Evolutionary conservation across 306 rosid genomes (phyloP), one percentile per base, ranked within the genome.

Genomic region (Heteromeles arbutifolia): DNA sequence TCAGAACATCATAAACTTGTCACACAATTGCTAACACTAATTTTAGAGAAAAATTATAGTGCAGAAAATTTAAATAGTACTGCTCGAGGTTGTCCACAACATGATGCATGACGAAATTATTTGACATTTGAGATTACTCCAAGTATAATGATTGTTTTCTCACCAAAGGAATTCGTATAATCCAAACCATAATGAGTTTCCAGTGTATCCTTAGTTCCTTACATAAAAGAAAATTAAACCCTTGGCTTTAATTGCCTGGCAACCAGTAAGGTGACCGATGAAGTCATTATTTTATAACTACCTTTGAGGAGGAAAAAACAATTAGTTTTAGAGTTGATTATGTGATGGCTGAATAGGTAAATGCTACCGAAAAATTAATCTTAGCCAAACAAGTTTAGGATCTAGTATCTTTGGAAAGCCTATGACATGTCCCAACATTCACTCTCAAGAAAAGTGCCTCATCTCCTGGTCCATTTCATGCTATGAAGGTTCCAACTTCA

Each of bases 1-100:
- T 72, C 80, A 82, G 75, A 21, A 73, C 69, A 53, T 64, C 45
- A 78, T 58, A 67, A 65, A 74, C 74, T 56, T 37, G 58, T 69
- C 70, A 52, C 13, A 24, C 56, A 66, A 67, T 71, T 77, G 66
- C 25, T 59, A 72, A 61, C 61, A 26, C 75, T 71, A 74, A 25
- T 62, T 62, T 69, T 67, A 32, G 44, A 34, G 34, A 69, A 77
- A 26, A 44, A 67, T 72, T 65, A 25, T 43, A 70, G 74, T 65
- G 44, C 57, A 71, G 56, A 62, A 65, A 73, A 68, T 82, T 50
- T 22, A 25, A 59, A 69, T 53, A 77, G 77, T 50, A 56, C 65
- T 71, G 68, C 65, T 68, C n/a, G 9, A 32, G 54, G n/a, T 57
- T 22, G 50, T 72, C 77, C 45, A 41, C 75, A 79, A 41, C 54